Evolutionary conservation across 2,329 filamentous ascomycete genomes (phyloP).

Genomic region (Trichoderma lentiforme): DNA sequence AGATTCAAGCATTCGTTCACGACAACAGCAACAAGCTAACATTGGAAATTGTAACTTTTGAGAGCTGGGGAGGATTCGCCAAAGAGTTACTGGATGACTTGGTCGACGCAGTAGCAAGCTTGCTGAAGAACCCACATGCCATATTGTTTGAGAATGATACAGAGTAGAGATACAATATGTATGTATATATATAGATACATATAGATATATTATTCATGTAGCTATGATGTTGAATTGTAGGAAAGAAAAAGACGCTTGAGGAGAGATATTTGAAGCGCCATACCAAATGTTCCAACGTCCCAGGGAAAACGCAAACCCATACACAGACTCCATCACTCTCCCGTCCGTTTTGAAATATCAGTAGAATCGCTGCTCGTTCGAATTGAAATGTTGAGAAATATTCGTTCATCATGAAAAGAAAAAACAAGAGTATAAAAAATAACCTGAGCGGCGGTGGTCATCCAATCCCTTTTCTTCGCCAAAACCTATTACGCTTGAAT

Average conservation of each 20-base stretch:
- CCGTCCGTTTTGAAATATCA: neutral
- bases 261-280: neutral
- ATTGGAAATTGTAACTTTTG: constrained; percentile 59
- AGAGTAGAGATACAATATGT: neutral
- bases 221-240: neutral
- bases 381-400: neutral
- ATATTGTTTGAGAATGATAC: constrained; percentile 21
- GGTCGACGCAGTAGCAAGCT: constrained; percentile 28
- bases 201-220: neutral
- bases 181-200: neutral
- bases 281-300: neutral
- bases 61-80: constrained; percentile 53
- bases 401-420: neutral
- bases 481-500: constrained; percentile 16
- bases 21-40: constrained; percentile 46
- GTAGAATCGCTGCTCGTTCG: neutral
- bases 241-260: neutral
- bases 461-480: constrained; percentile 5
- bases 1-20: constrained; percentile 57
- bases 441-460: neutral
- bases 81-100: constrained; percentile 50
- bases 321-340: neutral
- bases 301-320: neutral
- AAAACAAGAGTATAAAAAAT: neutral
- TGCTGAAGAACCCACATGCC: constrained; percentile 17